Base-by-base conservation (phyloP, 495 filamentous ascomycete genomes). In the Antarctomyces pellizariae region DNA sequence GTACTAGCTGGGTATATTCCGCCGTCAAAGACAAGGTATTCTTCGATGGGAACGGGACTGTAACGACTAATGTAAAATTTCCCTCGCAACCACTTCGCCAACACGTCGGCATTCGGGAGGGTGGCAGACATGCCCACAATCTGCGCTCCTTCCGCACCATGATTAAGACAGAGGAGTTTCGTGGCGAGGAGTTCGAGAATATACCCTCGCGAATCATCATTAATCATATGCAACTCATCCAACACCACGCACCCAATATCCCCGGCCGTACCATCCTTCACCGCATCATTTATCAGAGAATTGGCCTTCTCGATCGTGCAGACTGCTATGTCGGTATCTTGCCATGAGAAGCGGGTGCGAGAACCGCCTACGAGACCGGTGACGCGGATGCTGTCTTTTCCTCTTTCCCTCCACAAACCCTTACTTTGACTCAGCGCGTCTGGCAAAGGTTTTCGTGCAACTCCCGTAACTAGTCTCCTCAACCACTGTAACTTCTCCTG, bases 231-330 rank as follows among this genome's bases (percentile, higher is more conserved):
- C 3, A 80, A 46, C 40, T 83, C 76, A 41, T 83, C 77, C 9
- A 86, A 49, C 5, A 83, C 74, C 16, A 82, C 67, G 12, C 68
- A 50, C 14, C 61, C 65, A 24, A 83, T 46, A 7, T 67, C 56
- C 7, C 62, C 51, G 34, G 80, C 63, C 8, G 54, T 64, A 39
- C 64, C 67, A 31, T 82, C 71, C 34, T 73, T 72, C 38, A 83
- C 74, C 8, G 74, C 67, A 13, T 57, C 45, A 29, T 86, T 86
- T 22, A 83, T 56, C 31, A 86, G 53, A n/a, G 65, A 57, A 35
- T 83, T 86, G 29, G 77, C 77, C 67, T 80, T 86, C 43, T 86
- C 77, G 30, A 80, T 75, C 5, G 77, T 83, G 46, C 75, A 84
- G 23, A 83, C 59, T 2, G 64, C 76, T 32, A 86, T 64, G 43